Conservation (phyloP, 2,329 filamentous ascomycete species). For the Aspergillus udagawae region DNA sequence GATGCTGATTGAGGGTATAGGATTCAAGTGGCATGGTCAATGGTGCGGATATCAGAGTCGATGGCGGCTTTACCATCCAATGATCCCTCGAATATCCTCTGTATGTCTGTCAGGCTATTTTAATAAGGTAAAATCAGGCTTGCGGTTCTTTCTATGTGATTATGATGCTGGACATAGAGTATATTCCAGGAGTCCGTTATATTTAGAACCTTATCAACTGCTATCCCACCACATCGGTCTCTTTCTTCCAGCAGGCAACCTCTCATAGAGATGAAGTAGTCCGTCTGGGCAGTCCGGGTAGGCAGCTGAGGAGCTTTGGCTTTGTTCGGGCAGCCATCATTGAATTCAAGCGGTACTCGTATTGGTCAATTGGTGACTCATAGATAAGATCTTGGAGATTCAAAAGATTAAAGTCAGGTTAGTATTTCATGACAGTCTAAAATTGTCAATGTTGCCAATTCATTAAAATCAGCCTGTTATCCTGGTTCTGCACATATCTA, state of each 20-base stretch:
- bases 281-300: not conserved
- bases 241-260: not conserved
- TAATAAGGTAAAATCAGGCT: too few species aligned
- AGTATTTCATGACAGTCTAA: not conserved
- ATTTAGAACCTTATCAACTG: not conserved
- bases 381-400: not conserved
- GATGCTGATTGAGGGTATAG: conserved; percentile 11
- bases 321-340: not conserved
- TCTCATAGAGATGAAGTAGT: not conserved
- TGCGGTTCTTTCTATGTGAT: too few species aligned
- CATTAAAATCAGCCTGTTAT: too few species aligned
- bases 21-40: conserved; percentile 42
- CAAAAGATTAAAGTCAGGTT: not conserved
- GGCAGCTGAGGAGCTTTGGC: too few species aligned
- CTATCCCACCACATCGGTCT: not conserved
- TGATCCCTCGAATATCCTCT: too few species aligned
- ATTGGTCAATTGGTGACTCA: not conserved
- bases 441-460: not conserved
- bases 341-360: not conserved
- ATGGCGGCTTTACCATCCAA: conserved; percentile 37
- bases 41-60: conserved; percentile 38
- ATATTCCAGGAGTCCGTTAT: too few species aligned
- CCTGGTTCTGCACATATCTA: too few species aligned
- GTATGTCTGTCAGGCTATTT: too few species aligned
- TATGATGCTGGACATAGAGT: not conserved